A percentile compares a stretch with the other conserved stretches of the same genome.
phyloP scores from a whole-genome alignment of 352 stramenopile species.

The Pythium dissimile region DNA sequence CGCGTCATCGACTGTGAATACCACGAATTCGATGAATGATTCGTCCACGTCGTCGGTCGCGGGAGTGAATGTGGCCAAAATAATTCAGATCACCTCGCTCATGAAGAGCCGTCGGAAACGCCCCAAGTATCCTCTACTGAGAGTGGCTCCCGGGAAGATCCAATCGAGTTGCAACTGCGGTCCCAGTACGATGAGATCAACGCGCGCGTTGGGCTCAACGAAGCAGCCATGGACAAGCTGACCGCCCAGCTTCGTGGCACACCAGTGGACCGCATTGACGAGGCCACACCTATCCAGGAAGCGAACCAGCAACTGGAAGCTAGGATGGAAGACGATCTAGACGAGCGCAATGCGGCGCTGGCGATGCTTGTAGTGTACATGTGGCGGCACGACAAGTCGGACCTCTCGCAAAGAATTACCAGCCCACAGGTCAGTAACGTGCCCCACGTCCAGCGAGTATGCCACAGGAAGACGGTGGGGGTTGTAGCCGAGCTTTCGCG shows the following conservation, averaged over 20 bases:
- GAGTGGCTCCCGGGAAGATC: slow-evolving; percentile 14
- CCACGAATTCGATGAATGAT: too few relatives aligned
- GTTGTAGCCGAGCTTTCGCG: neutral
- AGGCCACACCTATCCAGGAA: slow-evolving; percentile 26
- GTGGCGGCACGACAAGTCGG: slow-evolving; percentile 12
- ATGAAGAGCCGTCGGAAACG: slow-evolving; percentile 6
- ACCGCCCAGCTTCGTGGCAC: slow-evolving; percentile 21
- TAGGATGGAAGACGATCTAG: slow-evolving; percentile 31
- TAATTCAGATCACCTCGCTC: slow-evolving; percentile 6
- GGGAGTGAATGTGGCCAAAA: slow-evolving; percentile 2
- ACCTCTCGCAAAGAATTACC: neutral
- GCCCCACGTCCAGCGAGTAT: neutral
- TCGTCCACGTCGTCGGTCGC: too few relatives aligned
- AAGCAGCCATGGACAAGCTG: slow-evolving; percentile 30
- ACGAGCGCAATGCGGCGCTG: slow-evolving; percentile 33
- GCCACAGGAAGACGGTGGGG: slow-evolving; percentile 2
- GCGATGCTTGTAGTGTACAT: slow-evolving; percentile 37
- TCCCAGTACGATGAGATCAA: slow-evolving; percentile 18
- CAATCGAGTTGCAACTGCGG: slow-evolving; percentile 15
- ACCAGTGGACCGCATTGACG: slow-evolving; percentile 22
- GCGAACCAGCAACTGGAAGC: slow-evolving; percentile 36
- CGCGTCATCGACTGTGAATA: too few relatives aligned
- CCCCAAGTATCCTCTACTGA: neutral
- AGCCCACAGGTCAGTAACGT: neutral
- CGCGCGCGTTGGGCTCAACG: slow-evolving; percentile 20